phyloP scores from a whole-genome alignment of 176 grass and related monocot genomes.

The Musa beccarii region DNA sequence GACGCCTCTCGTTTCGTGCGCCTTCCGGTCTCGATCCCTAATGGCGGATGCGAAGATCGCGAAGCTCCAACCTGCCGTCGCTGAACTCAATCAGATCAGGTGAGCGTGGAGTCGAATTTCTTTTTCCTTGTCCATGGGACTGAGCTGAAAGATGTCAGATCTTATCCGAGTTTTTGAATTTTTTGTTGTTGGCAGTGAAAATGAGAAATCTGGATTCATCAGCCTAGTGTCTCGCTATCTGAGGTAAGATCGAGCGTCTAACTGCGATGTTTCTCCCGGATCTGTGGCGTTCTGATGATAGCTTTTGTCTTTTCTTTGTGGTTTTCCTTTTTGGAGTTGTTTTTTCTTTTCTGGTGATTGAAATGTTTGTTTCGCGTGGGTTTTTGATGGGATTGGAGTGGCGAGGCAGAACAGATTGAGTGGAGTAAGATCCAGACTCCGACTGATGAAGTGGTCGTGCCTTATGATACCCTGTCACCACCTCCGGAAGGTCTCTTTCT shows the following conservation, averaged over 20 bases:
- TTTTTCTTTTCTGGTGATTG: neutral
- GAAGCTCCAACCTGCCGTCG: constrained; percentile 38
- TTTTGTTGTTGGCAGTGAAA: constrained; percentile 45
- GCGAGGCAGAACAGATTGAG: constrained; percentile 86
- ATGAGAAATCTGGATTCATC: constrained; percentile 84
- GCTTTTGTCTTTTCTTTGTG: neutral
- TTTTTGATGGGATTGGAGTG: constrained; percentile 25
- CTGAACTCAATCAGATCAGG: constrained; percentile 83
- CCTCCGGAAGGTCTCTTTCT: constrained; percentile 55
- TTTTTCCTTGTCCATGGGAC: constrained; percentile 16
- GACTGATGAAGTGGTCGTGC: constrained; percentile 85
- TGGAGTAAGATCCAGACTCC: constrained; percentile 99
- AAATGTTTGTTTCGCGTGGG: neutral
- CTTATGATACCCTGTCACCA: constrained; percentile 54
- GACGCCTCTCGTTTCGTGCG: constrained; percentile 3
- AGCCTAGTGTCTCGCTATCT: constrained; percentile 84
- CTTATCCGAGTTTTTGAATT: constrained; percentile 15
- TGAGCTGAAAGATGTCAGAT: neutral
- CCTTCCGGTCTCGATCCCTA: neutral
- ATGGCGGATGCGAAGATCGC: constrained; percentile 47
- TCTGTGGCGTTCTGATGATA: neutral
- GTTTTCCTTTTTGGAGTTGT: neutral
- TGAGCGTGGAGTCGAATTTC: neutral
- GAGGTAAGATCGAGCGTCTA: constrained; percentile 42
- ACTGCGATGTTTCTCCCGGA: neutral